phyloP scores from a whole-genome alignment of 306 rosid genomes.

The Begonia masoniana region DNA sequence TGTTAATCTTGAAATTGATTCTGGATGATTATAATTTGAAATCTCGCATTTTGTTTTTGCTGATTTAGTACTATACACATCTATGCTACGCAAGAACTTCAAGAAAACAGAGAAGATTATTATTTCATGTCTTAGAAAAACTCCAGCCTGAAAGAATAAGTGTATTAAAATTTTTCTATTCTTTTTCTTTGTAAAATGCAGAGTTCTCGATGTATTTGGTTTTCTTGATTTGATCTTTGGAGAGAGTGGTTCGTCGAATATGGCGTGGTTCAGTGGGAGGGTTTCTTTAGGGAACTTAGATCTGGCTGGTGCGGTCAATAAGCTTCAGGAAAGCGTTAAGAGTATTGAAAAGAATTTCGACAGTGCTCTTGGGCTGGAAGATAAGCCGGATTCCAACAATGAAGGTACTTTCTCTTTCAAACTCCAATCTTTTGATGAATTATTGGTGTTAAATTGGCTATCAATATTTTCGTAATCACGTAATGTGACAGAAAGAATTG shows the following conservation, averaged over 20 bases:
- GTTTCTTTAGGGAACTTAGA: constrained; percentile 84
- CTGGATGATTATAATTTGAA: no score
- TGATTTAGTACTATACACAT: no score
- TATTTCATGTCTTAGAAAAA: no score
- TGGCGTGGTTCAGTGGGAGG: constrained; percentile 92
- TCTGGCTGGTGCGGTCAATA: constrained; percentile 94
- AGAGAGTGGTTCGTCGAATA: constrained; percentile 25
- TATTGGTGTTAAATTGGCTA: no score
- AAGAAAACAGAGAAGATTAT: no score
- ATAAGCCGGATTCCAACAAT: constrained; percentile 48
- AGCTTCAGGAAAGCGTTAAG: constrained; percentile 99
- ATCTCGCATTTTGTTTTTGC: no score
- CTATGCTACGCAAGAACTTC: no score
- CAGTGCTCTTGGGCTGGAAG: constrained; percentile 84
- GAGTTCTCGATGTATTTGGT: constrained; percentile 17
- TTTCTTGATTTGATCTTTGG: constrained; percentile 13
- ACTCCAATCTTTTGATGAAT: not conserved
- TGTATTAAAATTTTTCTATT: no score
- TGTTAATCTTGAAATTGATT: no score
- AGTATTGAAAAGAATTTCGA: constrained; percentile 96
- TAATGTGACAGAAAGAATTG: no score
- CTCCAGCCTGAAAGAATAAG: no score
- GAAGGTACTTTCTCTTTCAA: constrained; percentile 54
- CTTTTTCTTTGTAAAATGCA: not conserved
- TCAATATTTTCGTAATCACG: no score